Base-by-base conservation (phyloP, 2,329 filamentous ascomycete genomes). In the Epichloe elymi region DNA sequence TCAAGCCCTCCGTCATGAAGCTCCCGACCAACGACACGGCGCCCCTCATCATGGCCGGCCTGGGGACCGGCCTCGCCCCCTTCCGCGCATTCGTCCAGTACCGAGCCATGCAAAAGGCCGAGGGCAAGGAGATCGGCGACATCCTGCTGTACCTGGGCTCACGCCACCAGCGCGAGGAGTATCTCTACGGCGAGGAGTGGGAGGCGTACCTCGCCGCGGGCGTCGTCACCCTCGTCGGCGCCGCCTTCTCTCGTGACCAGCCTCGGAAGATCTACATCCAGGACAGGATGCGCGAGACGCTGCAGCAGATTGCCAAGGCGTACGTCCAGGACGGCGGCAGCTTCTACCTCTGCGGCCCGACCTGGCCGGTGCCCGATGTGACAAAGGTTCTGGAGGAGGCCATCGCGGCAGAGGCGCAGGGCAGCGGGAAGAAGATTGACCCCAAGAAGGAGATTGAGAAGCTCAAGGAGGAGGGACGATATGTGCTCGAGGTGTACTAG, bases 1-100 rank as follows among this genome's bases (percentile, higher is more conserved):
- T 98, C 67, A 98, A 98, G 75, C 88, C 93, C 0, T 96, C 89
- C 23, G 93, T 97, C 58, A 98, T 98, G 93, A 98, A 97, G 73
- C 79, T 98, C n/a, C 93, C 93, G 5, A 71, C 79, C 54, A 85
- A 83, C 65, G 84, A 90, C 59, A 93, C 88, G 38, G 88, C 91
- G 46, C 93, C 93, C 40, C 83, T 98, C 65, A 96, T 98, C 75
- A 96, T 98, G 91, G 93, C 93, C 10, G 93, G 93, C 67, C 85
- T 97, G n/a, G 93, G 93, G 56, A 98, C 93, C 0, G 93, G 93
- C 64, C 83, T 98, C 20, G 93, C 93, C 1, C 93, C 93, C n/a
- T 98, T 98, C 88, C 88, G 93, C 58, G 93, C 93, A 54, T 98
- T 98, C 64, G 86, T 97, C 45, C 93, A 98, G 72, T 93, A 98